Evolutionary conservation across 495 filamentous ascomycete species (phyloP).

Genomic region (Talaromyces thailandensis): DNA sequence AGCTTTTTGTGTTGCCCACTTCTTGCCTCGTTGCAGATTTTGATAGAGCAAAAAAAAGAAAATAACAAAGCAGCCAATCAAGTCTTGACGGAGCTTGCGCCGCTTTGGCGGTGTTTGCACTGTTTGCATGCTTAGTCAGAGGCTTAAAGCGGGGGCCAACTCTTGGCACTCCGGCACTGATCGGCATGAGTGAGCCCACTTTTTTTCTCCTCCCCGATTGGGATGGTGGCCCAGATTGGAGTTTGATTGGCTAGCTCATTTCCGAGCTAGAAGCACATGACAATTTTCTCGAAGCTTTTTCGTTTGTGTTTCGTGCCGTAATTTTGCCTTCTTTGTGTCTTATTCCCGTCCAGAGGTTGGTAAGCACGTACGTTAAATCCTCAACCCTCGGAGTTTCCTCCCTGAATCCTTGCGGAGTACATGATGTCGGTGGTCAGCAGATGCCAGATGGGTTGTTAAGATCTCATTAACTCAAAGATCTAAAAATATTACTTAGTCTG

Average conservation of each 20-base stretch:
- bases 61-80: conserved; percentile 1
- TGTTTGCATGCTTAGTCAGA: conserved; percentile 4
- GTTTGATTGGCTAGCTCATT: not conserved
- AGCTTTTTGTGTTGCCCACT: not conserved
- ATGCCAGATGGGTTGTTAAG: not conserved
- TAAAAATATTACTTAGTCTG: not conserved
- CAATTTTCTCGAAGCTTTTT: not conserved
- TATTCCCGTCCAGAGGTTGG: not conserved
- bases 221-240: not conserved
- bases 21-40: not conserved
- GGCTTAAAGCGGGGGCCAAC: not conserved
- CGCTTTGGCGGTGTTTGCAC: conserved; percentile 3
- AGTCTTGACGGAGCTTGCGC: not conserved
- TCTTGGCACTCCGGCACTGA: not conserved
- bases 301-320: not conserved
- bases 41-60: not conserved
- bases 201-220: not conserved
- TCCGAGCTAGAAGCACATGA: conserved; percentile 8
- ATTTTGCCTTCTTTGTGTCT: not conserved
- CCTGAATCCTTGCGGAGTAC: not conserved
- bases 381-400: not conserved
- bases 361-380: not conserved
- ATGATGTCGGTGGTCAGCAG: not conserved
- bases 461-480: not conserved
- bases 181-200: not conserved